Conservation (phyloP, 2,329 filamentous ascomycete genomes). For the Tolypocladium endophyticum region DNA sequence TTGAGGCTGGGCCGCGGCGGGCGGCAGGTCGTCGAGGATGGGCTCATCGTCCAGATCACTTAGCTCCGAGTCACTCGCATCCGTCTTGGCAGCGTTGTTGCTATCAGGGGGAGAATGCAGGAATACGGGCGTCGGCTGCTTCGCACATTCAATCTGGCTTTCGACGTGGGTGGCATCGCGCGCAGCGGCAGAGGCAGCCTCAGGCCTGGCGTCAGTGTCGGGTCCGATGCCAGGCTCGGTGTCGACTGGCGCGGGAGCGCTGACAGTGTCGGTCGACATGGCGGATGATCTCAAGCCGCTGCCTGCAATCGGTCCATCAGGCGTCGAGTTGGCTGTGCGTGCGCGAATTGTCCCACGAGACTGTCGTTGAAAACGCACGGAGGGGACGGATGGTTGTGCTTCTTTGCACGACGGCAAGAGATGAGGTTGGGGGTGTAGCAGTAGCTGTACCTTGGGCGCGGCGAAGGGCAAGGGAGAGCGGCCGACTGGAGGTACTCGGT, state of each 20-base stretch:
- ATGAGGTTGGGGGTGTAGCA: conserved; percentile 1
- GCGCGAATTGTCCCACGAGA: background rate
- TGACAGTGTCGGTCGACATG: conserved; percentile 48
- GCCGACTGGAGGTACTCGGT: conserved; percentile 1
- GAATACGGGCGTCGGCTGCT: conserved; percentile 29
- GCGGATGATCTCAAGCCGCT: conserved; percentile 25
- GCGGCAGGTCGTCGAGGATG: conserved; percentile 22
- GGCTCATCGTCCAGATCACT: conserved; percentile 53
- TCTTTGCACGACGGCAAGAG: conserved; percentile 1
- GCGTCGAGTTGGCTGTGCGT: conserved; percentile 6
- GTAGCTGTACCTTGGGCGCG: background rate
- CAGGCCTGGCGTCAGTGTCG: conserved; percentile 1
- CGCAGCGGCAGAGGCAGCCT: conserved; percentile 9
- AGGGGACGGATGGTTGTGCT: background rate
- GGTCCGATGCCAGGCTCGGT: conserved; percentile 3
- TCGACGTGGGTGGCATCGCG: conserved; percentile 16
- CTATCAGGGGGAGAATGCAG: conserved; percentile 55
- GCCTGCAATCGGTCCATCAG: conserved; percentile 24
- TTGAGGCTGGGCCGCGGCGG: conserved; percentile 10
- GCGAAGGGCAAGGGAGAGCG: conserved; percentile 3
- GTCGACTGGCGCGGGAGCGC: conserved; percentile 29
- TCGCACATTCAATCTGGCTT: conserved; percentile 22
- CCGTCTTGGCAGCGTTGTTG: conserved; percentile 48
- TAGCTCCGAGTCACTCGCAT: conserved; percentile 53
- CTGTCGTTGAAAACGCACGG: conserved; percentile 1